phyloP scores from a whole-genome alignment of 2,329 filamentous ascomycete genomes.

The Drechslerella dactyloides region DNA sequence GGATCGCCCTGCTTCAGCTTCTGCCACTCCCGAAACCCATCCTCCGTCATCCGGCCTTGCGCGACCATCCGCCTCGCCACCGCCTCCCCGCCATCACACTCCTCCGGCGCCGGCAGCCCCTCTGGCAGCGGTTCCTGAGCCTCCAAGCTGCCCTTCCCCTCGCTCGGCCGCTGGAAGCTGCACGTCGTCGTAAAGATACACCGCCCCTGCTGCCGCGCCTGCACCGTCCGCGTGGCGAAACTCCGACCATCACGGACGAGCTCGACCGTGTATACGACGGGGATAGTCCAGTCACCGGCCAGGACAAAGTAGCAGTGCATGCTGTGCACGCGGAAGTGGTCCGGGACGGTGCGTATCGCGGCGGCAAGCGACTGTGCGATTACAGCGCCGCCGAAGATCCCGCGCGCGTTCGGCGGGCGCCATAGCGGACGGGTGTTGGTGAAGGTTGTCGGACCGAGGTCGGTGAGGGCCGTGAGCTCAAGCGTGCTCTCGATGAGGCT shows the following conservation, averaged over 20 bases:
- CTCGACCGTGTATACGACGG: slow-evolving; percentile 94
- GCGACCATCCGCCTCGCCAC: slow-evolving; percentile 63
- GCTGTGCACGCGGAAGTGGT: slow-evolving; percentile 82
- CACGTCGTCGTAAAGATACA: slow-evolving; percentile 96
- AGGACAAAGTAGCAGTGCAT: slow-evolving; percentile 99
- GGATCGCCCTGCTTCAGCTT: slow-evolving; percentile 60
- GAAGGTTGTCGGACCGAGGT: slow-evolving; percentile 71
- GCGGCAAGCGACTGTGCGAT: slow-evolving; percentile 91
- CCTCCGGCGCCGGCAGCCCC: slow-evolving; percentile 57
- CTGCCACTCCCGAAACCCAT: slow-evolving; percentile 56
- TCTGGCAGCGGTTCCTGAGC: slow-evolving; percentile 65
- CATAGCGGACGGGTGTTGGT: slow-evolving; percentile 91
- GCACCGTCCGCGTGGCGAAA: slow-evolving; percentile 92
- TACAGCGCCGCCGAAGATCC: slow-evolving; percentile 90
- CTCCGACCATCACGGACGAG: slow-evolving; percentile 86
- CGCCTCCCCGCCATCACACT: slow-evolving; percentile 58
- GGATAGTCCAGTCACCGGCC: slow-evolving; percentile 81
- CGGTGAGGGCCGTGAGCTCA: slow-evolving; percentile 51
- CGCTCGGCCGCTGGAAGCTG: slow-evolving; percentile 71
- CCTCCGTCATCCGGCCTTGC: slow-evolving; percentile 60
- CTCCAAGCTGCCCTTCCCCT: slow-evolving; percentile 65
- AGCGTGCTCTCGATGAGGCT: slow-evolving; percentile 54
- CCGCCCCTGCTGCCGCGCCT: slow-evolving; percentile 83
- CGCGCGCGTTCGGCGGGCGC: slow-evolving; percentile 78
- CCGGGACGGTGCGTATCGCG: slow-evolving; percentile 83